Base-by-base conservation (phyloP, 495 filamentous ascomycete species). In the Physcia stellaris region DNA sequence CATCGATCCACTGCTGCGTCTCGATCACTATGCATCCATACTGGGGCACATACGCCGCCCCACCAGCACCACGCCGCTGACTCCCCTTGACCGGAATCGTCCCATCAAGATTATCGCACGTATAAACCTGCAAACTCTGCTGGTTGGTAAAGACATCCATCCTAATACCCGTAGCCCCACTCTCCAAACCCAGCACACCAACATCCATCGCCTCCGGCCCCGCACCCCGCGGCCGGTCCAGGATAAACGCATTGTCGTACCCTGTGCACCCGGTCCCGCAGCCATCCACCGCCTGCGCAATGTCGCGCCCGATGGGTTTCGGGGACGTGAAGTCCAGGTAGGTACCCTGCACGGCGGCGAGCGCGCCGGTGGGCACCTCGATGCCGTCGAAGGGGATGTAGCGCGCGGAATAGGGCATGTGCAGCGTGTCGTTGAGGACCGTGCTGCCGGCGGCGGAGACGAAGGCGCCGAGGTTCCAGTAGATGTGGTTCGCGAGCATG, bases 401-500 rank as follows among this genome's bases (percentile, higher is more conserved):
- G 41, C 79, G 76, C 22, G 70, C 69, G 28, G 73, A 73, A 43
- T 81, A 74, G 2, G 85, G 85, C 48, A 92, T 47, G 42, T 77
- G 71, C 27, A 93, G 60, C 35, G 68, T 71, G 56, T 90, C 73
- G 48, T 86, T 77, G n/a, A 92, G 63, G 18, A 75, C 66, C 5
- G 62, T 68, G 12, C 67, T 52, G 2, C 77, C 76, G 51, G 77
- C 62, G 21, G 64, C 61, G 52, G 73, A 71, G 41, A 64, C 59
- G 55, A 86, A 93, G 7, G 75, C 85, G 53, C 87, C 83, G 39
- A 93, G 63, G 58, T 92, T 90, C 83, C 83, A 93, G 63, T 92
- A 93, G 34, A 80, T 73, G 62, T 85, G 80, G 48, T 84, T 82
- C 38, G 67, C 55, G 9, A 93, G 80, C 74, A 85, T 86, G 63